Evolutionary conservation across 2,329 filamentous ascomycete species (phyloP).

Genomic region (Penicillium sp.): DNA sequence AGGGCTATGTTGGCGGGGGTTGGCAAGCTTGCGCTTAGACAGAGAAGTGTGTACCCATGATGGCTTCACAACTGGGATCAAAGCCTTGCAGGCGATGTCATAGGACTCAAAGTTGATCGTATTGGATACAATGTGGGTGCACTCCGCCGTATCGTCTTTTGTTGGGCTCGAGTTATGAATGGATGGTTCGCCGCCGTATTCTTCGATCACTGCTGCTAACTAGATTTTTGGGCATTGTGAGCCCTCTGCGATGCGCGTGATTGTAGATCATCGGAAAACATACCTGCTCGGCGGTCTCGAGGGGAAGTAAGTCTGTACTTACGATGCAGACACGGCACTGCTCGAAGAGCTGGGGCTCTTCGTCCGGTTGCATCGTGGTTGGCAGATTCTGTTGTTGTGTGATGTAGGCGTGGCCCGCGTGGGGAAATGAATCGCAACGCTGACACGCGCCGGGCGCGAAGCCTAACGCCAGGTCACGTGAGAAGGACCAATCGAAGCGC

Average conservation of each 20-base stretch:
- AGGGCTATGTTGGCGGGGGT: constrained; percentile 81
- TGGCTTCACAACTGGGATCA: constrained; percentile 82
- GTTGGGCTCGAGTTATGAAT: constrained; percentile 40
- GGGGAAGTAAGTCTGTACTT: constrained; percentile 40
- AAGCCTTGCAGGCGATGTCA: constrained; percentile 67
- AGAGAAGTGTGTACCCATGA: constrained; percentile 77
- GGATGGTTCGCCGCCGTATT: constrained; percentile 51
- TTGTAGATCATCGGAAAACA: constrained; percentile 3
- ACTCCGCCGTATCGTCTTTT: constrained; percentile 43
- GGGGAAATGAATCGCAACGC: not conserved
- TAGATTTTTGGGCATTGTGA: constrained; percentile 26
- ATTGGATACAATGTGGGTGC: constrained; percentile 69
- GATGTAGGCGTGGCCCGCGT: not conserved
- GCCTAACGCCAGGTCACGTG: not conserved
- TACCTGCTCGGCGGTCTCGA: constrained; percentile 45
- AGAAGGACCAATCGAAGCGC: not conserved
- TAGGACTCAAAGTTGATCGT: constrained; percentile 94
- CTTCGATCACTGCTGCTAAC: constrained; percentile 48
- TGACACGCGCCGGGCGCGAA: constrained; percentile 14
- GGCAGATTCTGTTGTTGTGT: not conserved
- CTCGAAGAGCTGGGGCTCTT: constrained; percentile 41
- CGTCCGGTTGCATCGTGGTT: constrained; percentile 29
- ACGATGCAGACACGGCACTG: constrained; percentile 50
- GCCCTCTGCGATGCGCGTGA: not conserved
- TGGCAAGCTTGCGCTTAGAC: constrained; percentile 67